Evolutionary conservation across 495 filamentous ascomycete species (phyloP), one percentile per base, ranked within the genome.

Genomic region (Neurospora sp.): DNA sequence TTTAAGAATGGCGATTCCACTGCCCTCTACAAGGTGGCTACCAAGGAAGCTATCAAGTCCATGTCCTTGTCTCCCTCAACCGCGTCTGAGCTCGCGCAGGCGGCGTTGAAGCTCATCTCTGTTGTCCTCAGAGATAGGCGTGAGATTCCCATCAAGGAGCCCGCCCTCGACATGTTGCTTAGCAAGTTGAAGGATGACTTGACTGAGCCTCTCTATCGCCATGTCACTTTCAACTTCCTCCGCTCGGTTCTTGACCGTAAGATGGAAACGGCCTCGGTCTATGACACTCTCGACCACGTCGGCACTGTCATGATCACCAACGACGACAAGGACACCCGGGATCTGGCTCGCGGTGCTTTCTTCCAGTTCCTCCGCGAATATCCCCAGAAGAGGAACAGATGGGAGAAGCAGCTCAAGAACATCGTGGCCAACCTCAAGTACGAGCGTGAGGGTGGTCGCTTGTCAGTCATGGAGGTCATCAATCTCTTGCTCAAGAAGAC

Each of bases 221-320:
- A 96, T 72, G 86, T 95, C 42, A 93, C 93, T 0, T 99, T 98
- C 86, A 97, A 93, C 79, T 98, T 99, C 79, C 85, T 99, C 38
- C 89, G 92, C 69, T 91, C 92, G 1, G 89, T 98, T 48, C 88
- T 98, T 82, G 89, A 91, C 31, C 87, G 94, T 35, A 97, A 93
- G 80, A 85, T 97, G 69, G 85, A 97, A 72, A 93, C 96, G 69
- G 88, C 94, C 2, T 89, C 92, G 69, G 90, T 98, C 69, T 99
- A 98, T 80, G 94, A 98, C 76, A 89, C 92, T 16, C 87, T 97
- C 70, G 96, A 99, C 77, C 87, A 91, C 75, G 90, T 98, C 40
- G 92, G 93, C 35, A 89, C 86, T n/a, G 91, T 98, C 82, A 97
- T 98, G 94, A 92, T 99, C 73, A 97, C 92, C 35, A 98, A 97